A percentile compares a stretch with the other conserved stretches of the same genome.
Evolutionary conservation across 176 grass and related monocot species (phyloP).

Genomic region (Luzula sylvatica): DNA sequence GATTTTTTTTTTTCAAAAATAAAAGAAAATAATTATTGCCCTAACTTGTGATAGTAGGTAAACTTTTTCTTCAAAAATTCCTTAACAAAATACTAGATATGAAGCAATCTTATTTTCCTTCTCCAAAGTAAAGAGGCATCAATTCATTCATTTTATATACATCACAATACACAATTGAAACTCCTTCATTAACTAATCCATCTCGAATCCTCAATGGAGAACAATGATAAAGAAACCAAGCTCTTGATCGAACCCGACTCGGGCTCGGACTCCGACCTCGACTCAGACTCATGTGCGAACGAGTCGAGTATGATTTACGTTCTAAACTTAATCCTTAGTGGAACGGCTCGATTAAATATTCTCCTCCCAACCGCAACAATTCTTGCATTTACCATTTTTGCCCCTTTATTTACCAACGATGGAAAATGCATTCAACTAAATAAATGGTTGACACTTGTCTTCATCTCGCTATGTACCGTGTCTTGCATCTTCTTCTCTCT

Average conservation of each 20-base stretch:
- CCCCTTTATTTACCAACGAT: conserved; percentile 68
- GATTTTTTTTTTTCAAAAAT: not conserved
- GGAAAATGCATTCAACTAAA: conserved; percentile 39
- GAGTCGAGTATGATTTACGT: conserved; percentile 54
- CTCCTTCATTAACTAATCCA: not conserved
- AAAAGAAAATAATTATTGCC: not conserved
- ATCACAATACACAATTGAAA: too few relatives aligned
- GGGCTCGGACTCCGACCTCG: not conserved
- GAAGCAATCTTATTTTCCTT: conserved; percentile 38
- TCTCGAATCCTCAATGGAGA: conserved; percentile 22
- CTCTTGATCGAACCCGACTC: conserved; percentile 36
- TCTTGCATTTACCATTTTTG: conserved; percentile 84
- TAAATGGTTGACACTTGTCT: conserved; percentile 30
- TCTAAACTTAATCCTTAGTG: conserved; percentile 63
- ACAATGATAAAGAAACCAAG: conserved; percentile 44
- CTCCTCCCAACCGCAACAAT: conserved; percentile 89
- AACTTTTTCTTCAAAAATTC: not conserved
- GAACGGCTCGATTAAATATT: conserved; percentile 76
- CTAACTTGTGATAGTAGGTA: not conserved
- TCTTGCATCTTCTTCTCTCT: conserved; percentile 93
- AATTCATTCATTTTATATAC: conserved; percentile 11
- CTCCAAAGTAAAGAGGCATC: not conserved
- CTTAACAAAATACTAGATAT: not conserved
- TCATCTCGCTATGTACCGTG: conserved; percentile 44
- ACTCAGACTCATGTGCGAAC: conserved; percentile 15